Base-by-base conservation (phyloP, 495 filamentous ascomycete species). In the Bombardia bombarda region DNA sequence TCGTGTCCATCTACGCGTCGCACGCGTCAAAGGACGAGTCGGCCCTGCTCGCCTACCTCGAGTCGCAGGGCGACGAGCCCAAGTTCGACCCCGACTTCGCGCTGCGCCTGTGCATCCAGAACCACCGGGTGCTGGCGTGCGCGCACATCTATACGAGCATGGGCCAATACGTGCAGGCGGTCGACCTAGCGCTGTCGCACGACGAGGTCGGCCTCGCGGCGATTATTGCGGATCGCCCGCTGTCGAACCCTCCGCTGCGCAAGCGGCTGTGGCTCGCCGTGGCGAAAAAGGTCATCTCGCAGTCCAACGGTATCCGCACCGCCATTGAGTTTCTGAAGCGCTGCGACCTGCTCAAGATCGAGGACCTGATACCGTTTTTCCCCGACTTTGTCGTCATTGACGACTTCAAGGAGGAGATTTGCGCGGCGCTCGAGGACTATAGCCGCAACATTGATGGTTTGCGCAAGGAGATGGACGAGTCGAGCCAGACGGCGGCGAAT, bases 331-430 rank as follows among this genome's bases (percentile, higher is more conserved):
- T 98, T 59, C 73, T 98, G 12, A 83, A 84, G 50, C 84, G 86
- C 12, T 96, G 90, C 62, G 87, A 94, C 45, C 70, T 97, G 2
- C 77, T 98, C 14, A 81, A 83, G 47, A 98, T 98, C 51, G 92
- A 98, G 57, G 93, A 98, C 54, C 67, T 98, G 17, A 95, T 98
- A 31, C 92, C 93, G 0, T 95, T 96, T 68, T 98, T 98, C 69
- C 93, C 92, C 0, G 92, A 98, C 57, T 98, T 98, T 50, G 87
- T 96, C n/a, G 83, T 95, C 36, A 96, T 98, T 42, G 92, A 98
- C 55, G 88, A 95, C 63, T 97, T 98, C 72, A 96, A 98, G 60
- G 87, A 95, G 39, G 93, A 97, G 56, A 97, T 98, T 18, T 98
- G 92, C 68, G 71, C 78, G 0, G 92, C 92, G 2, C 71, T 98